phyloP scores from a whole-genome alignment of 2,329 filamentous ascomycete species.

The Hypocrella siamensis region DNA sequence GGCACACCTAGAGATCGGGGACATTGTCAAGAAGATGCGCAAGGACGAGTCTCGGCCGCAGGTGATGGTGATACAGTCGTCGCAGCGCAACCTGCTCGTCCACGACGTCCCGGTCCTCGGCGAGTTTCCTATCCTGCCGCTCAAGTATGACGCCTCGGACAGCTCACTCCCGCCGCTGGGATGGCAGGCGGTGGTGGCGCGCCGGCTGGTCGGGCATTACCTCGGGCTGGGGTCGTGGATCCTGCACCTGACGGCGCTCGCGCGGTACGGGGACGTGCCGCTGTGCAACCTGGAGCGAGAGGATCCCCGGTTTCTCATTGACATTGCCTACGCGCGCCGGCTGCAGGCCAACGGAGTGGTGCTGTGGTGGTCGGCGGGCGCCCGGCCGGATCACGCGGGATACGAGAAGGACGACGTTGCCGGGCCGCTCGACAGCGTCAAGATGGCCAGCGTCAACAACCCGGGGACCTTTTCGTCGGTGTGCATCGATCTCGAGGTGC shows the following conservation, averaged over 20 bases:
- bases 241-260: slow-evolving; percentile 70
- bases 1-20: slow-evolving; percentile 73
- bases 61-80: slow-evolving; percentile 81
- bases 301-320: slow-evolving; percentile 87
- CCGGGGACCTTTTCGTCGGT: slow-evolving; percentile 90
- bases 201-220: slow-evolving; percentile 76
- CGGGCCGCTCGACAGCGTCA: slow-evolving; percentile 67
- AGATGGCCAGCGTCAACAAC: slow-evolving; percentile 87
- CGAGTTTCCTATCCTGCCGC: slow-evolving; percentile 68
- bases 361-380: slow-evolving; percentile 86
- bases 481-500: slow-evolving; percentile 86
- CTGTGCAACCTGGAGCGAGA: slow-evolving; percentile 91
- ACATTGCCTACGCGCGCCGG: slow-evolving; percentile 82
- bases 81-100: slow-evolving; percentile 62
- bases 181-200: slow-evolving; percentile 83
- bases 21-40: slow-evolving; percentile 78
- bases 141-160: slow-evolving; percentile 72
- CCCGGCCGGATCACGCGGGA: slow-evolving; percentile 85
- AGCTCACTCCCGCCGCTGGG: slow-evolving; percentile 79
- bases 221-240: slow-evolving; percentile 89
- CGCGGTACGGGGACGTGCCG: slow-evolving; percentile 84
- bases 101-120: slow-evolving; percentile 74
- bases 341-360: slow-evolving; percentile 86
- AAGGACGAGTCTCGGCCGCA: slow-evolving; percentile 69
- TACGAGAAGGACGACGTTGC: slow-evolving; percentile 86